These are phyloP conservation scores for Fusarium acutatum DNA, from an alignment of 2,329 filamentous ascomycete species.

Conservation along the genomic window DNA sequence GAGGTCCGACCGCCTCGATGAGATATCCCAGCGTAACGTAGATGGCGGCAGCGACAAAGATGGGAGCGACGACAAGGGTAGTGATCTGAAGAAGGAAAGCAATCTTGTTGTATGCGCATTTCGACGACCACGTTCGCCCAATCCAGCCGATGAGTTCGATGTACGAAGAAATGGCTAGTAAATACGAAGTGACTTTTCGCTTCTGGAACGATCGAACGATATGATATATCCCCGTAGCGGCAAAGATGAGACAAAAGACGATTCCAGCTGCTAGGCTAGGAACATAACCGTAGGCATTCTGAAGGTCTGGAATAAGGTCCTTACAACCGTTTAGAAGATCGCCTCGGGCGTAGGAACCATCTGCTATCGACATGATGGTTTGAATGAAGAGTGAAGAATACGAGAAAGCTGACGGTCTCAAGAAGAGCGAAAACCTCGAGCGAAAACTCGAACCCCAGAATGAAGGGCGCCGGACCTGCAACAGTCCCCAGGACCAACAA, in stretches of 20 bases:
- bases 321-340: constrained; percentile 34
- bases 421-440: background rate
- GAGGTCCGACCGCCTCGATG: constrained; percentile 53
- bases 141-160: constrained; percentile 58
- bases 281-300: constrained; percentile 34
- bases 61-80: constrained; percentile 54
- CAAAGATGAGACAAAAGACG: constrained; percentile 31
- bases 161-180: constrained; percentile 24
- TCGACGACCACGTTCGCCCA: constrained; percentile 56
- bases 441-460: background rate
- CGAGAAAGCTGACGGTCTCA: background rate
- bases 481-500: constrained; percentile 2
- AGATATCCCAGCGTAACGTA: constrained; percentile 59
- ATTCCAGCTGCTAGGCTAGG: constrained; percentile 31
- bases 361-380: constrained; percentile 21
- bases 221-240: constrained; percentile 22
- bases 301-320: constrained; percentile 21
- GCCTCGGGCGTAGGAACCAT: constrained; percentile 26
- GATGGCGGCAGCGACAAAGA: constrained; percentile 61
- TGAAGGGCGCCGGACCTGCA: background rate
- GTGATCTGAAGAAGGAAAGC: constrained; percentile 62
- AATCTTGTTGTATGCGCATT: constrained; percentile 58
- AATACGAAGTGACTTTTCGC: constrained; percentile 28
- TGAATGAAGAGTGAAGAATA: background rate
- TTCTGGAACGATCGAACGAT: constrained; percentile 31